Conservation (phyloP, 2,329 filamentous ascomycete genomes). For the Neurospora sp. region DNA sequence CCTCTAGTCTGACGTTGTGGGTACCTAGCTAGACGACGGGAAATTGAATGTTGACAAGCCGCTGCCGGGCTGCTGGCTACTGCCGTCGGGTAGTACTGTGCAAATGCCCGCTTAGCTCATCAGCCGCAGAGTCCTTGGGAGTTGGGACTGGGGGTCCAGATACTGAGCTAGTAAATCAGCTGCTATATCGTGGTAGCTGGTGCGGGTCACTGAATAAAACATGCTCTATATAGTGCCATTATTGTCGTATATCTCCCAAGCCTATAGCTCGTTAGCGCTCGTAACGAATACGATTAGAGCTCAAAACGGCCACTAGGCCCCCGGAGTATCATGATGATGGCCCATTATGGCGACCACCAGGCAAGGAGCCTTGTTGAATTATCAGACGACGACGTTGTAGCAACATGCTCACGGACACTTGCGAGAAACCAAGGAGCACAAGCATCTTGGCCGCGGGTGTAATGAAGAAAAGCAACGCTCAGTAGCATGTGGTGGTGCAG, state of each 20-base stretch:
- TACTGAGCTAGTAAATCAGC: not conserved
- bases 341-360: not conserved
- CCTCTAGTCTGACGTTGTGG: not conserved
- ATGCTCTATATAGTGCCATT: not conserved
- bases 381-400: not conserved
- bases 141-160: not conserved
- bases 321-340: not conserved
- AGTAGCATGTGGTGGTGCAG: not conserved
- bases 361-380: not conserved
- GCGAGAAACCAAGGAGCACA: not conserved
- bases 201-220: not conserved
- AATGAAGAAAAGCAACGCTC: not conserved
- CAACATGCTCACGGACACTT: not conserved
- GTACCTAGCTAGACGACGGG: not conserved
- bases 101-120: not conserved
- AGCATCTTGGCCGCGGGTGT: not conserved
- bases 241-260: not conserved
- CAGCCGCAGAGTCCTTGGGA: not conserved
- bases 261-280: not conserved
- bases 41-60: not conserved
- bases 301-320: not conserved
- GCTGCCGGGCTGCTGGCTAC: not conserved
- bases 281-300: not conserved
- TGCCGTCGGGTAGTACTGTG: not conserved
- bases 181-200: not conserved